Base-by-base conservation (phyloP, 441 rosid species). In the Adansonia rubrostipa region DNA sequence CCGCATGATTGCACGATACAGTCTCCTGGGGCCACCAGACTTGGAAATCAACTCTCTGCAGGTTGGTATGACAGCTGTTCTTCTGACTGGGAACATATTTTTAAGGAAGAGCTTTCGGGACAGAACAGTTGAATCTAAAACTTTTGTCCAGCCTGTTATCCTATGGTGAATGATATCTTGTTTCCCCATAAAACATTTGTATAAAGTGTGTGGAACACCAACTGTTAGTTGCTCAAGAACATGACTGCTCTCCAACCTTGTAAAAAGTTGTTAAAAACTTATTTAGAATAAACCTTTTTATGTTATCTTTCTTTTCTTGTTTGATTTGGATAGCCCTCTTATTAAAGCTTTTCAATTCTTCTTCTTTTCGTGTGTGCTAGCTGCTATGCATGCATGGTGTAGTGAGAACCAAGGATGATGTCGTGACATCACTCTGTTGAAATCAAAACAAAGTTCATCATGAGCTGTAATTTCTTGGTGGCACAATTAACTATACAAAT, bases 31-130 rank as follows among this genome's bases (percentile, higher is more conserved):
- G 58, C 15, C 0, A 72, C 40, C 67, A 48, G 24, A 75, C 15
- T 9, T 0, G 81, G 70, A 57, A 80, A 83, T 82, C 82, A 79
- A 10, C 57, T 80, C 64, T 44, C 53, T 40, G 80, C 81, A 44
- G 58, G 83, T 1, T 65, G 83, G 75, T 77, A 80, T 11, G 93
- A 90, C 54, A 83, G 83, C 72, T 85, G 84, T 44, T 79, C 88
- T 57, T 88, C 92, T 3, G 97, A 92, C 33, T 94, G 96, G 97
- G 97, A 94, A 76, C 93, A 89, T 82, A 88, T 92, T 24, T 70
- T 73, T 79, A 84, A 85, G 82, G 93, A 92, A 82, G 91, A 89
- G 63, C 79, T 88, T 75, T 58, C 73, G 0, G 85, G 75, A 75
- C 78, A 78, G 71, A 82, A 78, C 48, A 15, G 73, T 47, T 88